Evolutionary conservation across 2,329 filamentous ascomycete genomes (phyloP).

Genomic region (Fusarium sp.): DNA sequence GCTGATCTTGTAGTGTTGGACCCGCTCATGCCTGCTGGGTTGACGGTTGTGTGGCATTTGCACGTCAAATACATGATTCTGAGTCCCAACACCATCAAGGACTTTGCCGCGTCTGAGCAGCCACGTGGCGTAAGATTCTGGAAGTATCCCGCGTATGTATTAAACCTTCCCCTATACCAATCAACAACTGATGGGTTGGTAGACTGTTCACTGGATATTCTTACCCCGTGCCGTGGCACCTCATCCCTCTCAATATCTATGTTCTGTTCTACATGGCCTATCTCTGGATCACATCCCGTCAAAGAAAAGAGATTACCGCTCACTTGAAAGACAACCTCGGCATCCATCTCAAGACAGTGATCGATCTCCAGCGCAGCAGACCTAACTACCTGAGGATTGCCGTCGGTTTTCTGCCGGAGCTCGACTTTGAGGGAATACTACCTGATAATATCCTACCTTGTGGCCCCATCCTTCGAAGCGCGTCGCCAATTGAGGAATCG

Average conservation of each 20-base stretch:
- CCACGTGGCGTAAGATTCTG: background rate
- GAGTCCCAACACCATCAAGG: background rate
- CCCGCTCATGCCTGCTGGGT: background rate
- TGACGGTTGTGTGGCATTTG: background rate
- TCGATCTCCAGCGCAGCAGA: background rate
- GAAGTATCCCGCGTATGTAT: background rate
- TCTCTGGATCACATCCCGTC: background rate
- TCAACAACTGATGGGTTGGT: background rate
- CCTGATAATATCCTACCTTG: background rate
- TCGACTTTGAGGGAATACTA: background rate
- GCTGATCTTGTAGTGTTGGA: background rate
- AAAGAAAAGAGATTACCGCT: background rate
- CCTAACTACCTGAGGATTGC: background rate
- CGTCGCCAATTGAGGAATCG: background rate
- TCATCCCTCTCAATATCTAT: background rate
- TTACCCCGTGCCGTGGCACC: background rate
- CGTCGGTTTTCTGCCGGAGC: background rate
- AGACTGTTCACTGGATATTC: background rate
- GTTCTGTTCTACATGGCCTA: background rate
- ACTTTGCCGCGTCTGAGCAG: background rate
- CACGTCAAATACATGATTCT: background rate
- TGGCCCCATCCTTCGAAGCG: background rate
- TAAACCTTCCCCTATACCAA: background rate
- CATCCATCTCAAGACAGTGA: background rate
- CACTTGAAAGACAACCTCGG: background rate